A percentile compares a stretch with the other conserved stretches of the same genome.
phyloP scores from a whole-genome alignment of 2,329 filamentous ascomycete species.

The Aspergillus amoenus region DNA sequence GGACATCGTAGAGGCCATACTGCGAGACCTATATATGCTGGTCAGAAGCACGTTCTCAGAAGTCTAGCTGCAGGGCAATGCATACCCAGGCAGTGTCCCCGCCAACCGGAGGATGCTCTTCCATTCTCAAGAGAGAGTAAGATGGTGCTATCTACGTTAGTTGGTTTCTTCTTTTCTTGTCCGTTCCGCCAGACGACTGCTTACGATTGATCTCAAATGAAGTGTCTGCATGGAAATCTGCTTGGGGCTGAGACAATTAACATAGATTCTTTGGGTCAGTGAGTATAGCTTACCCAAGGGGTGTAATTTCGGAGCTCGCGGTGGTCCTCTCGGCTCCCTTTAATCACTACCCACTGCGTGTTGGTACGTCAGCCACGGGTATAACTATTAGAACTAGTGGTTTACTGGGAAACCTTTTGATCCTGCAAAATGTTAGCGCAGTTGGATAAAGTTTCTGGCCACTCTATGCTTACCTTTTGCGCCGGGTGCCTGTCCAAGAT shows the following conservation, averaged over 20 bases:
- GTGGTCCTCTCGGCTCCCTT: conserved; percentile 48
- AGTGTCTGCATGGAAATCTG: conserved; percentile 52
- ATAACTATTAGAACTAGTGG: neutral
- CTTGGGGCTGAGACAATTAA: conserved; percentile 29
- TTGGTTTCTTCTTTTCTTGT: no score
- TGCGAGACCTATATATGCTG: conserved; percentile 30
- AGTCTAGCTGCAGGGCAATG: neutral
- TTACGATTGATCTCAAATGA: conserved; percentile 53
- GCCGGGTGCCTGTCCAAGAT: neutral
- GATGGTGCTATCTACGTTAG: conserved; percentile 38
- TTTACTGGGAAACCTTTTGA: neutral
- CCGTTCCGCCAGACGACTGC: no score
- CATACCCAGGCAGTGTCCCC: conserved; percentile 50
- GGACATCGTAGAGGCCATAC: conserved; percentile 38
- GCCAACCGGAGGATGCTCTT: conserved; percentile 50
- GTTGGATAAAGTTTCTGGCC: neutral
- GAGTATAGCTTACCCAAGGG: conserved; percentile 35
- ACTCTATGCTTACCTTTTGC: neutral
- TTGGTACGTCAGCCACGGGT: no score
- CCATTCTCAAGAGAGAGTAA: conserved; percentile 53
- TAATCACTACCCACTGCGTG: conserved; percentile 42
- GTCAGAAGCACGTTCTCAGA: no score
- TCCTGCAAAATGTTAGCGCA: neutral
- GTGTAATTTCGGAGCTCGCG: conserved; percentile 49
- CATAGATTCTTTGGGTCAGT: neutral